Conservation (phyloP, 2,329 filamentous ascomycete genomes). For the Hyphodiscus sp. region DNA sequence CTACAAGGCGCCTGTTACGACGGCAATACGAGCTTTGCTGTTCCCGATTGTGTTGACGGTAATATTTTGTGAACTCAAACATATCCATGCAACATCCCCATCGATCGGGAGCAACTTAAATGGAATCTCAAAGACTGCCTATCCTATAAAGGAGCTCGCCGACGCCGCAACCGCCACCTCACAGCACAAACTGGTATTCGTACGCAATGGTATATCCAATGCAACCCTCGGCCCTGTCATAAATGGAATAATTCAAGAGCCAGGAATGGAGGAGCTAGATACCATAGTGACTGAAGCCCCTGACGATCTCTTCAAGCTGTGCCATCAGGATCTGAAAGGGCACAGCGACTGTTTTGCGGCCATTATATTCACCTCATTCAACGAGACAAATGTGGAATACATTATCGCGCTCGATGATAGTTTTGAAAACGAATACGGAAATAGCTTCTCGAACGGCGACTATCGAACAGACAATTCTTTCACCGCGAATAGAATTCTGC, state of each 20-base stretch:
- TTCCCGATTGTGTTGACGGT: constrained; percentile 22
- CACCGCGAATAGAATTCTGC: constrained; percentile 10
- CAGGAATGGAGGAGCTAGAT: constrained; percentile 12
- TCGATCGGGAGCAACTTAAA: not conserved
- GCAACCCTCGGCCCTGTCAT: constrained; percentile 17
- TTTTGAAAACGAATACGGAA: not conserved
- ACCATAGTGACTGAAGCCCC: constrained; percentile 9
- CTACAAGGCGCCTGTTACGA: constrained; percentile 18
- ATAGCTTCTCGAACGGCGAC: not conserved
- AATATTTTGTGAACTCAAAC: constrained; percentile 17
- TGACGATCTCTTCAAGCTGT: constrained; percentile 20
- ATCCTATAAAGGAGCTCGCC: constrained; percentile 15
- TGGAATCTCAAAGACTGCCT: constrained; percentile 15
- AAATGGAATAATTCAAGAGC: constrained; percentile 11
- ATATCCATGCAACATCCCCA: constrained; percentile 4
- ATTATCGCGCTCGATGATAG: constrained; percentile 17
- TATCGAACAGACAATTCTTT: constrained; percentile 10
- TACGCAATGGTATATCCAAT: constrained; percentile 18
- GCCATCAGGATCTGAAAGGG: constrained; percentile 17
- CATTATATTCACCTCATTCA: constrained; percentile 19
- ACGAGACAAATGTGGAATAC: constrained; percentile 22
- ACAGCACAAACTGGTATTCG: constrained; percentile 19
- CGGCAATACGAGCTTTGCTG: constrained; percentile 16
- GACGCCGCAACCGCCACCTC: constrained; percentile 12
- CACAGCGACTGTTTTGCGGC: constrained; percentile 22